Percentiles rank a stretch among this genome's conserved stretches.
Evolutionary conservation across 352 stramenopile species (phyloP).

Genomic region (Detonula confervacea): DNA sequence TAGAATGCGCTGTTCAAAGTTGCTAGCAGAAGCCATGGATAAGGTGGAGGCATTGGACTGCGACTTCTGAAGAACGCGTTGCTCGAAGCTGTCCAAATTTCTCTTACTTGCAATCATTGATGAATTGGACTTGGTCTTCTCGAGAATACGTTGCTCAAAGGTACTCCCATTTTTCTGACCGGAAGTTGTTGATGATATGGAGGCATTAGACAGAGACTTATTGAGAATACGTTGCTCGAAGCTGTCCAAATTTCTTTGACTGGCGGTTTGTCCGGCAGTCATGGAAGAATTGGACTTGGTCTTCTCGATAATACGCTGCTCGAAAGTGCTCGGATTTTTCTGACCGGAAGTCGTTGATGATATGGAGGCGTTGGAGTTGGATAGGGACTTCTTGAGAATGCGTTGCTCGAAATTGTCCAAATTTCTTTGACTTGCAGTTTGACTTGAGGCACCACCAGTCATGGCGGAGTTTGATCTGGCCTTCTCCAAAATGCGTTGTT

Average conservation of each 20-base stretch:
- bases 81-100: neutral
- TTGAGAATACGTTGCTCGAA: neutral
- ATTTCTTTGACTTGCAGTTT: neutral
- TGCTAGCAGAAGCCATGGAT: neutral
- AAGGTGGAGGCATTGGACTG: neutral
- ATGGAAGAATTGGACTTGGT: neutral
- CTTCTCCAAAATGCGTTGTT: neutral
- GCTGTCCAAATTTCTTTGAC: neutral
- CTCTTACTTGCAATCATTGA: neutral
- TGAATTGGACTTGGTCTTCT: neutral
- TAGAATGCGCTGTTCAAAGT: neutral
- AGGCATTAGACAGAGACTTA: neutral
- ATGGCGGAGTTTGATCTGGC: neutral
- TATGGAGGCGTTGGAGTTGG: neutral
- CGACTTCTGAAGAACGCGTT: neutral
- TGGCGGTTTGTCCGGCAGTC: neutral
- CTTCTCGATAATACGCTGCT: neutral
- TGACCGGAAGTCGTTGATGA: neutral
- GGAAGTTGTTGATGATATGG: neutral
- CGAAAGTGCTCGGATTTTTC: neutral
- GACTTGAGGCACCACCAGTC: no score
- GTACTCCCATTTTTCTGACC: neutral
- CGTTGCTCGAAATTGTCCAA: neutral
- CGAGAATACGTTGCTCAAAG: neutral
- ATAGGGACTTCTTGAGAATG: neutral